phyloP scores from a whole-genome alignment of 495 filamentous ascomycete species.

The Usnea hakonensis region DNA sequence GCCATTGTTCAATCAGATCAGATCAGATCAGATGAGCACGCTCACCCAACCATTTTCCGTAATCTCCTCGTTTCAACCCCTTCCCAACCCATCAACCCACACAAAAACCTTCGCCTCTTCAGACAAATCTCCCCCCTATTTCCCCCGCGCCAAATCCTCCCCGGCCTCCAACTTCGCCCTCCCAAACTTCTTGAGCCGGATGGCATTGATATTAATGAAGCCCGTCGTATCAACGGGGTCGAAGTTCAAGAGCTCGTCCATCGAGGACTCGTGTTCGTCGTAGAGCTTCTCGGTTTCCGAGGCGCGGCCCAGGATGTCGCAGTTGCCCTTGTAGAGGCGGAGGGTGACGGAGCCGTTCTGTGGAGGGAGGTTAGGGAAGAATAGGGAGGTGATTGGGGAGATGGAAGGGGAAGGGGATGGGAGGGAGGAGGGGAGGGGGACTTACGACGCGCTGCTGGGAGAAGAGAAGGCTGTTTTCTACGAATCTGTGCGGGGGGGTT shows the following conservation, averaged over 20 bases:
- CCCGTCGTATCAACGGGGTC: slow-evolving; percentile 60
- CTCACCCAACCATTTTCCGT: no score
- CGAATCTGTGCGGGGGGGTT: no score
- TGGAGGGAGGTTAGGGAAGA: no score
- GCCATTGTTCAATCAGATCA: no score
- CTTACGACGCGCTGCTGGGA: background rate
- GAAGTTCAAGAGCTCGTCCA: slow-evolving; percentile 85
- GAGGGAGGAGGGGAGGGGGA: no score
- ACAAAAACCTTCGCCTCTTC: no score
- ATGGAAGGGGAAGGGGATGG: no score
- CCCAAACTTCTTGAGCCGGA: slow-evolving; percentile 87
- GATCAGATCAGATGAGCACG: no score
- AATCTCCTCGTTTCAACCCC: no score
- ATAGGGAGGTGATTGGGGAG: no score
- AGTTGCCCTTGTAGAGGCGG: slow-evolving; percentile 68
- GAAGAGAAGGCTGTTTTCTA: no score
- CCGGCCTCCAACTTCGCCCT: slow-evolving; percentile 58
- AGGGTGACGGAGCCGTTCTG: slow-evolving; percentile 66
- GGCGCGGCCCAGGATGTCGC: slow-evolving; percentile 66
- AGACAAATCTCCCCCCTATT: slow-evolving; percentile 9
- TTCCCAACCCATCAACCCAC: no score
- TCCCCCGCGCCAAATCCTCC: slow-evolving; percentile 30
- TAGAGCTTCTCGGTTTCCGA: slow-evolving; percentile 81
- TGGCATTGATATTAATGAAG: slow-evolving; percentile 75
- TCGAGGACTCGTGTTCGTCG: slow-evolving; percentile 66